A percentile compares a stretch with the other conserved stretches of the same genome.
Evolutionary conservation across 768 basidiomycete genomes (phyloP).

Genomic region (Xerocomus potaroensis): DNA sequence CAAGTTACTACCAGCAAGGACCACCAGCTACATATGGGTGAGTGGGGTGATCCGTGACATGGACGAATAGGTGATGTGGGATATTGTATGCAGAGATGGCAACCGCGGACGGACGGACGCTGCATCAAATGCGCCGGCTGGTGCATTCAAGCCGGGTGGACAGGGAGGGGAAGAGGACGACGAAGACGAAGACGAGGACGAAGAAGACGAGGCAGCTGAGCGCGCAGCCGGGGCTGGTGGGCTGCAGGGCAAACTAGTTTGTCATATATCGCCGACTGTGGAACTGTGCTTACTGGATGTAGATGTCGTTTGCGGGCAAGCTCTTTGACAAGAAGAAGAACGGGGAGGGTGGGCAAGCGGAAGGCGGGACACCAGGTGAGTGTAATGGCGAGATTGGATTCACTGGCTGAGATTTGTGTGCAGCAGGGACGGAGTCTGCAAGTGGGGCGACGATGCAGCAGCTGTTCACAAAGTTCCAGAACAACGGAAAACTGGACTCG

Average conservation of each 20-base stretch:
- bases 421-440: slow-evolving; percentile 32
- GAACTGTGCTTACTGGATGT: too few relatives aligned
- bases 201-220: slow-evolving; percentile 7
- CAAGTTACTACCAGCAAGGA: slow-evolving; percentile 15
- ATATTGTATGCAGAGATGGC: slow-evolving; percentile 6
- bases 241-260: slow-evolving; percentile 30
- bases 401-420: neutral
- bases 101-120: slow-evolving; percentile 25
- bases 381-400: neutral
- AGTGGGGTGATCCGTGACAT: too few relatives aligned
- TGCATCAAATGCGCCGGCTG: slow-evolving; percentile 14
- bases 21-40: slow-evolving; percentile 25
- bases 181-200: neutral
- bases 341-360: slow-evolving; percentile 8
- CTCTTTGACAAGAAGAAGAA: slow-evolving; percentile 31
- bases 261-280: too few relatives aligned
- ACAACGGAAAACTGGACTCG: slow-evolving; percentile 24
- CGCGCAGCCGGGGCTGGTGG: slow-evolving; percentile 14
- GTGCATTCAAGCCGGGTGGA: slow-evolving; percentile 14
- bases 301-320: slow-evolving; percentile 32
- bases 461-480: slow-evolving; percentile 22
- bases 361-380: slow-evolving; percentile 28
- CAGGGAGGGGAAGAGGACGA: slow-evolving; percentile 10
- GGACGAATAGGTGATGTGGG: neutral
- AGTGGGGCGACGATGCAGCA: slow-evolving; percentile 31